Conservation (phyloP, 192 early-diverging fungal genomes). For the Coemansia sp. region DNA sequence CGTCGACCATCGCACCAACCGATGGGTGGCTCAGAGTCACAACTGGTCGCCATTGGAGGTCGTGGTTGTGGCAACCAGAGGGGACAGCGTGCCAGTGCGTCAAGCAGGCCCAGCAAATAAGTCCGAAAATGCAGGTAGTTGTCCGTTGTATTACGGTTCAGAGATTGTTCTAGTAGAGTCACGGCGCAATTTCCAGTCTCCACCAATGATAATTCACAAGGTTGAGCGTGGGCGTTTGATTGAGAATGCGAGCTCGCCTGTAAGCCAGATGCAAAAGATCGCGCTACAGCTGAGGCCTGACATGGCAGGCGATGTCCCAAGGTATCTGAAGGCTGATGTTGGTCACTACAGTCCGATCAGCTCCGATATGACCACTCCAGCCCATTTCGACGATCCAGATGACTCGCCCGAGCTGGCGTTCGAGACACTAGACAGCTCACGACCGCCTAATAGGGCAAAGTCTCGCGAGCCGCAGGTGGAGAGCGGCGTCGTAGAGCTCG, state of each 20-base stretch:
- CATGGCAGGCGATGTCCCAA: slow-evolving; percentile 21
- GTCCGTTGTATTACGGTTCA: slow-evolving; percentile 63
- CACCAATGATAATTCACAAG: slow-evolving; percentile 72
- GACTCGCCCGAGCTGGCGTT: slow-evolving; percentile 52
- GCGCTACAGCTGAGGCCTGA: slow-evolving; percentile 56
- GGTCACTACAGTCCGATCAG: slow-evolving; percentile 32
- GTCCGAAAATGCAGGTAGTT: not conserved
- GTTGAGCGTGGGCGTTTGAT: slow-evolving; percentile 74
- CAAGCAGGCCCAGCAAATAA: not conserved
- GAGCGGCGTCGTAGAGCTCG: slow-evolving; percentile 50
- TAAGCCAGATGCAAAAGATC: slow-evolving; percentile 86
- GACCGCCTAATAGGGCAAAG: slow-evolving; percentile 13
- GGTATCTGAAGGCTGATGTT: slow-evolving; percentile 40
- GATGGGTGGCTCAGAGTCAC: slow-evolving; percentile 54
- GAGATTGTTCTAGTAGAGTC: slow-evolving; percentile 70
- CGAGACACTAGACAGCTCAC: slow-evolving; percentile 28
- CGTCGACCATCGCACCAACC: slow-evolving; percentile 51
- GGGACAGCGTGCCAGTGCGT: not conserved
- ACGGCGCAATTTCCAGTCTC: slow-evolving; percentile 61
- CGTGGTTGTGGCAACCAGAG: slow-evolving; percentile 18
- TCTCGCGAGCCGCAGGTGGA: slow-evolving; percentile 11
- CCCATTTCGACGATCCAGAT: slow-evolving; percentile 43
- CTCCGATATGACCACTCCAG: slow-evolving; percentile 6
- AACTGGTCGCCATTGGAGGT: slow-evolving; percentile 55
- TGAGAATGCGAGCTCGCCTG: slow-evolving; percentile 61